Conservation (phyloP, 768 basidiomycete genomes). For the Strobilomyces dryophilus region DNA sequence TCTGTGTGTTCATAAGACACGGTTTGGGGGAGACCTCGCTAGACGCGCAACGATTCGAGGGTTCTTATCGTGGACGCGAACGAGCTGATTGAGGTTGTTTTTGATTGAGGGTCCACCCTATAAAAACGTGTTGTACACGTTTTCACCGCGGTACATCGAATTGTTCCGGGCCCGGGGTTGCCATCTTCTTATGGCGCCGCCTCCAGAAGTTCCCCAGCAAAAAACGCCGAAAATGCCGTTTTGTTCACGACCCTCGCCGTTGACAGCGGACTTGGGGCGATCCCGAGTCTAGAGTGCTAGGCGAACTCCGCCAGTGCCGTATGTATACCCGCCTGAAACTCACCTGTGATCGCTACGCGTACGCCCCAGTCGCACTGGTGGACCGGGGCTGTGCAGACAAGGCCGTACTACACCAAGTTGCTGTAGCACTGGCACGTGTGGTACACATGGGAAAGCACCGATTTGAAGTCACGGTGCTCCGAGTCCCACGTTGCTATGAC, state of each 20-base stretch:
- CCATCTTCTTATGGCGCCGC: slow-evolving; percentile 17
- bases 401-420: neutral
- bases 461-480: too few relatives aligned
- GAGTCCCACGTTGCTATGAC: too few relatives aligned
- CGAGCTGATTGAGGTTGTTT: slow-evolving; percentile 25
- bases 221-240: slow-evolving; percentile 8
- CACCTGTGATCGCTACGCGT: slow-evolving; percentile 5
- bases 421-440: neutral
- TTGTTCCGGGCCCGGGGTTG: slow-evolving; percentile 17
- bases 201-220: slow-evolving; percentile 13
- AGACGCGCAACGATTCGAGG: slow-evolving; percentile 13
- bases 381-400: neutral
- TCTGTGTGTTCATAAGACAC: neutral
- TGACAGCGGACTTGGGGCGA: slow-evolving; percentile 14
- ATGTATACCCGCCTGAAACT: neutral
- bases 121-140: slow-evolving; percentile 34
- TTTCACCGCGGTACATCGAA: slow-evolving; percentile 24
- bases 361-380: too few relatives aligned
- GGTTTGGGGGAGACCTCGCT: slow-evolving; percentile 1
- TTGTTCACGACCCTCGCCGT: slow-evolving; percentile 3
- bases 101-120: slow-evolving; percentile 35
- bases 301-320: slow-evolving; percentile 5
- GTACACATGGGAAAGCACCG: neutral
- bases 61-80: slow-evolving; percentile 29
- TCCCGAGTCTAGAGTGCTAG: neutral